Base-by-base conservation (phyloP, 176 grass and related monocot species). In the Chloris gayana region DNA sequence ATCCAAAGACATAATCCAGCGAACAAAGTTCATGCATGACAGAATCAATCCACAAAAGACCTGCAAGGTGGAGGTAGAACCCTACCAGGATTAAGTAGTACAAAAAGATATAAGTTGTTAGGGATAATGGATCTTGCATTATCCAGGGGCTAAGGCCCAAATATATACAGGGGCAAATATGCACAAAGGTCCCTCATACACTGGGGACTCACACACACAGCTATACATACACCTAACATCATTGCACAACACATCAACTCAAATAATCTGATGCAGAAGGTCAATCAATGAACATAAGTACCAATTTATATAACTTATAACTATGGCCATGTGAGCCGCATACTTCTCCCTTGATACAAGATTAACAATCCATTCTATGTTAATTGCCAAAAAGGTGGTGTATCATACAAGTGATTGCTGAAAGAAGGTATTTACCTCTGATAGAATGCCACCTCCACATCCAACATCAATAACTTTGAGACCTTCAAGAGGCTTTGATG, bases 401-500 rank as follows among this genome's bases (percentile, higher is more conserved):
- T n/a, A 68, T 84, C 19, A 26, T 61, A 27, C 45, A 86, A 79
- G 75, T 21, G 31, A n/a, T 29, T 54, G 38, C 22, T 27, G 35
- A 57, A 11, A 57, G 42, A 76, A 26, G 38, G 19, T 74, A 57
- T 49, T 41, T 87, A 98, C 95, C 92, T 98, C 92, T 75, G 92
- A 89, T 19, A 98, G 73, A 87, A 98, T 98, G 83, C 92, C 92
- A 73, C 95, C 95, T 51, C 95, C 95, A 79, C 95, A 98, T 91
- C 95, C 95, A 87, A 98, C 92, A 88, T 98, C 95, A 57, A 98
- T 86, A 91, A 98, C 87, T 76, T 79, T 95, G 73, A 98, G 89
- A 38, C 90, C 95, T 88, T 98, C 84, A 22, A 98, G 88, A 76
- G 95, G 95, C 80, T 83, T 94, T 34, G 84, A 82, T 33, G 90